phyloP scores from a whole-genome alignment of 192 early-diverging fungal genomes.

The Linnemannia zychae region DNA sequence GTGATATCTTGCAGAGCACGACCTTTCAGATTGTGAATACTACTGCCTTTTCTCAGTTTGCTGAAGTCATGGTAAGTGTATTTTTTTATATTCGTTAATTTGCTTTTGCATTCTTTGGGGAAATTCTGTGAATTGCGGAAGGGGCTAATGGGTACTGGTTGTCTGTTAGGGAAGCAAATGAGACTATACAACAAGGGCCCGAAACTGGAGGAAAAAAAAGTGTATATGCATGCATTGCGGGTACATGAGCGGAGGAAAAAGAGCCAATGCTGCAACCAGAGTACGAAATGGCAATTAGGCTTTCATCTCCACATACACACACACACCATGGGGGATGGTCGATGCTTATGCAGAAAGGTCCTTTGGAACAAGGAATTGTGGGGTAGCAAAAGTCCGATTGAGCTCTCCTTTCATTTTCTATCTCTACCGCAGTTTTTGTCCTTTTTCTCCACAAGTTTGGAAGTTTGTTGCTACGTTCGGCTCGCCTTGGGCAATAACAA shows the following conservation, averaged over 20 bases:
- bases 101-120: neutral
- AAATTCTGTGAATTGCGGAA: neutral
- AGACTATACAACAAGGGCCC: neutral
- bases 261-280: neutral
- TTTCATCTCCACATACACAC: neutral
- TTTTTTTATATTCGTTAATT: neutral
- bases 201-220: too few relatives aligned
- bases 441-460: neutral
- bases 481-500: neutral
- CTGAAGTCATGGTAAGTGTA: conserved; percentile 32
- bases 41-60: conserved; percentile 25
- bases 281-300: neutral
- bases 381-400: neutral
- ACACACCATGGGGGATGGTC: neutral
- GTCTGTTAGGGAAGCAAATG: neutral
- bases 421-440: neutral
- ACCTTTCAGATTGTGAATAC: conserved; percentile 23
- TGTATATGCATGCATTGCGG: neutral
- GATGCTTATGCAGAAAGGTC: neutral
- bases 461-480: neutral
- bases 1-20: conserved; percentile 24
- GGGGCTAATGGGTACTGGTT: neutral
- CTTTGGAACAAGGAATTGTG: neutral
- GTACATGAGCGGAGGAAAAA: neutral
- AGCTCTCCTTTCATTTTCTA: neutral